Evolutionary conservation across 1,284 basidiomycete species (phyloP).

Genomic region (Agaricales sp.): DNA sequence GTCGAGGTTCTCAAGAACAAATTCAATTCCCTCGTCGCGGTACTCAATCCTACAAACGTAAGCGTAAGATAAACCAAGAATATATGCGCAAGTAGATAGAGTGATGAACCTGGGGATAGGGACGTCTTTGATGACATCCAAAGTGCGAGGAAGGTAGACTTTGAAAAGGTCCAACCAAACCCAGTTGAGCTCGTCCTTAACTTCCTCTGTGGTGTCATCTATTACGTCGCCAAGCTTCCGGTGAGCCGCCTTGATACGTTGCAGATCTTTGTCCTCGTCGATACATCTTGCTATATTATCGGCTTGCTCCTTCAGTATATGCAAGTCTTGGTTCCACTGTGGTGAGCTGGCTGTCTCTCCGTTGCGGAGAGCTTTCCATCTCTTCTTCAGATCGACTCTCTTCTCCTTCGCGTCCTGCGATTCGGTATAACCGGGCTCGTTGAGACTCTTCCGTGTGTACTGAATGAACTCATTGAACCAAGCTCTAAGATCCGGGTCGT

Average conservation of each 20-base stretch:
- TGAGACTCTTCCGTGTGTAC: constrained; percentile 33
- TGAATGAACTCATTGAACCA: constrained; percentile 41
- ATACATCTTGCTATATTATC: constrained; percentile 32
- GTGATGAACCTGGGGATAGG: constrained; percentile 51
- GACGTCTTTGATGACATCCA: constrained; percentile 38
- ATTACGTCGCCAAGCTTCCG: constrained; percentile 34
- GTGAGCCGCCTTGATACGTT: constrained; percentile 34
- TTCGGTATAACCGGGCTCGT: constrained; percentile 38
- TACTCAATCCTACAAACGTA: constrained; percentile 45
- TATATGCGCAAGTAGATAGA: constrained; percentile 4
- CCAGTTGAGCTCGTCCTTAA: constrained; percentile 36
- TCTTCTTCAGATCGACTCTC: constrained; percentile 30
- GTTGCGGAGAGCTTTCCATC: constrained; percentile 39
- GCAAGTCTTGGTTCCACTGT: constrained; percentile 42
- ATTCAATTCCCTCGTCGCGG: constrained; percentile 51
- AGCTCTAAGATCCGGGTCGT: constrained; percentile 31
- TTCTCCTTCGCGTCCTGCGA: constrained; percentile 33
- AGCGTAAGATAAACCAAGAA: constrained; percentile 5
- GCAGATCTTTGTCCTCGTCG: constrained; percentile 36
- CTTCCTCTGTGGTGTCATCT: constrained; percentile 30
- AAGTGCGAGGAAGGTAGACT: constrained; percentile 45
- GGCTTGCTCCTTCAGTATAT: constrained; percentile 31
- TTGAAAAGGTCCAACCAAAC: constrained; percentile 65
- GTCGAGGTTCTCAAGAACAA: constrained; percentile 62
- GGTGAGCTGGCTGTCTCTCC: constrained; percentile 27